Base-by-base conservation (phyloP, 257 asterid species). In the Fraxinus cuspidata region DNA sequence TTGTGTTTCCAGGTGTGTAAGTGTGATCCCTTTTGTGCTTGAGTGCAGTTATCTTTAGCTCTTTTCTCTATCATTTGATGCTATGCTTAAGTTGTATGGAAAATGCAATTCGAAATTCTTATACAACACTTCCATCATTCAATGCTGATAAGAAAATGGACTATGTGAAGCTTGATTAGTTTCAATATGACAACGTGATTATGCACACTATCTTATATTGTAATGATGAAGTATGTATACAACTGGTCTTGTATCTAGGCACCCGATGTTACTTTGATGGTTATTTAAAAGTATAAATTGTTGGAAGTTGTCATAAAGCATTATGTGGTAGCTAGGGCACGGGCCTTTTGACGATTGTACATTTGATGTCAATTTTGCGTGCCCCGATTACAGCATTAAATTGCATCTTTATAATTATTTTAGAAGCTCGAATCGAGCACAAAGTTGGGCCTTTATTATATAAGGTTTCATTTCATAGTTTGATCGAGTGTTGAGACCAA, bases 311-410 rank as follows among this genome's bases (percentile, higher is more conserved):
- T 32, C 38, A 65, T 53, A 27, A 1, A 4, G 21, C 68, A 70
- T 81, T 68, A 56, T 77, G 72, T 74, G 74, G 49, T 60, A 68
- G 37, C 71, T 53, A 44, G 42, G 66, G 28, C 25, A 71, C 0
- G 19, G 38, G 15, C 47, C 47, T 40, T 40, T 34, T 77, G 44
- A 73, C 40, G 1, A 63, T 63, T 63, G 32, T 63, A 23, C 32
- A 8, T 29, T 63, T 63, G 19, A 25, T 23, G 15, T 63, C 68
- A 63, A 23, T 63, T 40, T 16, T 38, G 18, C 47, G 2, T 13
- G 29, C 10, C 19, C 34, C 12, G 56, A 60, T 29, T 19, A 58
- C 74, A 18, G 25, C 9, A 31, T 66, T 27, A 25, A 44, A n/a
- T 58, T 66, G 42, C 28, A 67, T 64, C 80, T 44, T 25, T 47